These are phyloP conservation scores for Tricholoma furcatifolium DNA, from an alignment of 768 basidiomycete species.

Conservation along the genomic window DNA sequence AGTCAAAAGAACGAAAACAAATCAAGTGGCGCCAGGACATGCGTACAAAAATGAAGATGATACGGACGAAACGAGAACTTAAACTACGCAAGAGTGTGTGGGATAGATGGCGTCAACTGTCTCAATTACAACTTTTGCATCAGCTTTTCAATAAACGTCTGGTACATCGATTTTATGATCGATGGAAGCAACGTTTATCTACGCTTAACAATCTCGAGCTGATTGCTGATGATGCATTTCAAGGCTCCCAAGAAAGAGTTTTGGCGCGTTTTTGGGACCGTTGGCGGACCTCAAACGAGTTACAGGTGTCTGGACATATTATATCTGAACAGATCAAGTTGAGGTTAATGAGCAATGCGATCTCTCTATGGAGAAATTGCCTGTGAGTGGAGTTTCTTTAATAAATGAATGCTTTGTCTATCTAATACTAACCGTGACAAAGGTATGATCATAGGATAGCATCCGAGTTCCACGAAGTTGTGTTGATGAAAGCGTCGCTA, in stretches of 20 bases:
- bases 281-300: constrained; percentile 51
- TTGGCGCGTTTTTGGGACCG: constrained; percentile 48
- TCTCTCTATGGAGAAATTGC: constrained; percentile 49
- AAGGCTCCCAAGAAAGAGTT: constrained; percentile 33
- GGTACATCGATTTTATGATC: constrained; percentile 39
- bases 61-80: constrained; percentile 55
- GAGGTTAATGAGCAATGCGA: constrained; percentile 45
- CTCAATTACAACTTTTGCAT: constrained; percentile 49
- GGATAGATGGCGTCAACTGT: constrained; percentile 64
- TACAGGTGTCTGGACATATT: constrained; percentile 43
- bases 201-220: constrained; percentile 43
- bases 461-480: constrained; percentile 37
- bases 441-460: constrained; percentile 48
- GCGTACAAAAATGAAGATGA: constrained; percentile 64
- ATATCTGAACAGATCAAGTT: constrained; percentile 43
- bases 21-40: constrained; percentile 65
- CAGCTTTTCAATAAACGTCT: constrained; percentile 49
- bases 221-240: constrained; percentile 48
- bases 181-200: constrained; percentile 52
- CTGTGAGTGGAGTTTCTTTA: constrained; percentile 18
- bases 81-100: constrained; percentile 58
- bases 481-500: constrained; percentile 45
- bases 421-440: not conserved
- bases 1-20: constrained; percentile 54
- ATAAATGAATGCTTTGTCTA: not conserved